phyloP scores from a whole-genome alignment of 179 eudicot species.

The Sideroxylon spinosum region DNA sequence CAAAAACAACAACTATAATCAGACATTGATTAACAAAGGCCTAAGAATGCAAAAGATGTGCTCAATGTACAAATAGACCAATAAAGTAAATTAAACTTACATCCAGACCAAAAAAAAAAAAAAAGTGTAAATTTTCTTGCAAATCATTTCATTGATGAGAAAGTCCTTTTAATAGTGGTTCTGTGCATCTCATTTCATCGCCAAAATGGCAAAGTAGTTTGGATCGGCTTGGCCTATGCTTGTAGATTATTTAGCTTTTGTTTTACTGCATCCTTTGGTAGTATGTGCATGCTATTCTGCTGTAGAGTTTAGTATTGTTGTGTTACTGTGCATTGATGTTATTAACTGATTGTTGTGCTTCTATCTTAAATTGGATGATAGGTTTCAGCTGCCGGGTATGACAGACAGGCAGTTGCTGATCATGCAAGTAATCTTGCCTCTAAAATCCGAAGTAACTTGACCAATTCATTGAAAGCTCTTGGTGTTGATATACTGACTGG shows the following conservation, averaged over 20 bases:
- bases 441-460: conserved; percentile 78
- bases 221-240: not conserved
- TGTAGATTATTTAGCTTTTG: not conserved
- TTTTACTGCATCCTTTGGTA: not conserved
- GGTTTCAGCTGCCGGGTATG: conserved; percentile 97
- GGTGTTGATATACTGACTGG: conserved; percentile 99
- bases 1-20: not conserved
- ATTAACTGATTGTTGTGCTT: conserved; percentile 4
- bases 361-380: conserved; percentile 25
- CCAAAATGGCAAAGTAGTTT: not conserved
- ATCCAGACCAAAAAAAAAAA: not conserved
- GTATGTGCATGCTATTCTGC: not conserved
- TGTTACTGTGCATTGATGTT: not conserved
- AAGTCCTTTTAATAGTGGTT: not conserved
- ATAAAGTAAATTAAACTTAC: not conserved
- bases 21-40: not conserved
- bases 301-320: not conserved
- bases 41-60: not conserved
- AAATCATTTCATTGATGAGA: not conserved
- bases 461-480: conserved; percentile 87
- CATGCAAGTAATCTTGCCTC: conserved; percentile 97
- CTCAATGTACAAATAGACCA: not conserved
- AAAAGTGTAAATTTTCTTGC: not conserved
- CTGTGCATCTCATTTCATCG: not conserved
- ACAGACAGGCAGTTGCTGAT: conserved; percentile 97